phyloP scores from a whole-genome alignment of 2,329 filamentous ascomycete species.

The Calonectria naviculata region DNA sequence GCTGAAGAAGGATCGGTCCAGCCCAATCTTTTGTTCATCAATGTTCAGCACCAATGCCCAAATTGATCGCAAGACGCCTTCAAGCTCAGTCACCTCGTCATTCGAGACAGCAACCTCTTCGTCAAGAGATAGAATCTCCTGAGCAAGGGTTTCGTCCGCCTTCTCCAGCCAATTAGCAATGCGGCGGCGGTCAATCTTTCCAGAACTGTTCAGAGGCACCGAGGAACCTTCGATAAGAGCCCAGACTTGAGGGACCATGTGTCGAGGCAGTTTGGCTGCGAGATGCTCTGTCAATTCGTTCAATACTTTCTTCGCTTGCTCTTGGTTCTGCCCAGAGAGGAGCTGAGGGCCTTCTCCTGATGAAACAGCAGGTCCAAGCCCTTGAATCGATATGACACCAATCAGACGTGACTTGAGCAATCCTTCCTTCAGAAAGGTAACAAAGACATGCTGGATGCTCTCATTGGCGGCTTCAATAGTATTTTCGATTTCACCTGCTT shows the following conservation, averaged over 20 bases:
- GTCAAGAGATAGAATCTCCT: slow-evolving; percentile 21
- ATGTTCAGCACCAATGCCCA: slow-evolving; percentile 34
- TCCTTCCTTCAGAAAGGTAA: slow-evolving; percentile 25
- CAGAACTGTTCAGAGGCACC: slow-evolving; percentile 31
- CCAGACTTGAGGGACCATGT: slow-evolving; percentile 39
- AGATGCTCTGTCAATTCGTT: slow-evolving; percentile 22
- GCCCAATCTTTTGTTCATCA: slow-evolving; percentile 30
- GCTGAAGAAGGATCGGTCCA: slow-evolving; percentile 46
- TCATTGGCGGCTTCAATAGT: slow-evolving; percentile 33
- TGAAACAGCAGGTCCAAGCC: slow-evolving; percentile 21
- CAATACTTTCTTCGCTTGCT: neutral
- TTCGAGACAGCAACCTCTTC: neutral
- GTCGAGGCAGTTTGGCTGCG: slow-evolving; percentile 23
- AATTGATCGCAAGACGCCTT: slow-evolving; percentile 23
- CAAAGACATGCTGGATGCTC: slow-evolving; percentile 36
- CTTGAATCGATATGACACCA: neutral
- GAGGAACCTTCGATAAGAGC: slow-evolving; percentile 23
- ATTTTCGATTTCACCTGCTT: slow-evolving; percentile 46
- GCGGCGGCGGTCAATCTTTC: slow-evolving; percentile 33
- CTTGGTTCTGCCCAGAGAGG: neutral
- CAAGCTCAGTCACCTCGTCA: slow-evolving; percentile 10
- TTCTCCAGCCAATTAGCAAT: slow-evolving; percentile 28
- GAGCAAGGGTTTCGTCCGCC: slow-evolving; percentile 25
- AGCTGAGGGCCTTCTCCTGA: slow-evolving; percentile 1
- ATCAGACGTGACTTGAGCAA: slow-evolving; percentile 27